Evolutionary conservation across 2,329 filamentous ascomycete species (phyloP), one percentile per base, ranked within the genome.

Genomic region (Apiospora aurea): DNA sequence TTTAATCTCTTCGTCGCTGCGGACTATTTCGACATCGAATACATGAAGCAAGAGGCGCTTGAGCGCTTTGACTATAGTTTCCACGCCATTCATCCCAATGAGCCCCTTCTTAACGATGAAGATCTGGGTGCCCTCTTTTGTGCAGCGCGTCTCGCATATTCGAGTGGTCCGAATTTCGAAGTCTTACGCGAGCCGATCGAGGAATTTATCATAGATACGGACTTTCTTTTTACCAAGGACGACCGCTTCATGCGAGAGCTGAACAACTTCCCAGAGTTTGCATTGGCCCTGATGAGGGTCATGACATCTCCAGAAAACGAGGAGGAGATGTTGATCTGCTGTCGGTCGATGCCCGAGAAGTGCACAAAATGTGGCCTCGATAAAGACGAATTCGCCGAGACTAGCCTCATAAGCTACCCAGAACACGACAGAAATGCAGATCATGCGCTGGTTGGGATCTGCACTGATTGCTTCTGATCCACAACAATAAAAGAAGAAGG

Each of bases 21-120:
- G 1, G 64, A 67, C 18, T 44, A 67, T 26, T 26, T 67, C 64
- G 64, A 44, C 8, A 67, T 44, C 38, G 11, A 24, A 14, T 3
- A 29, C 21, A 11, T 67, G 1, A 16, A 11, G 44, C 0, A 4
- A 1, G 8, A 44, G 1, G 10, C 38, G 18, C 5, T 29, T 10
- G 4, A 2, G 2, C 1, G 0, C 2, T 38, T 67, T 7, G 24
- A 1, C 5, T 34, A 0, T 8, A 16, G 2, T 5, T 8, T 38
- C 2, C 14, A 38, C 1, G 2, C n/a, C 26, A 3, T 16, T 16
- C 5, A n/a, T n/a, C n/a, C n/a, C n/a, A n/a, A n/a, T 5, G 7
- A 44, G 2, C 21, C 16, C 14, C 13, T 61, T 21, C 24, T 46
- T 26, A 4, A 11, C n/a, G n/a, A 67, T 21, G 2, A 21, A 7